Evolutionary conservation across 176 grass and related monocot genomes (phyloP), one percentile per base, ranked within the genome.

Genomic region (Cenchrus fungigraminus): DNA sequence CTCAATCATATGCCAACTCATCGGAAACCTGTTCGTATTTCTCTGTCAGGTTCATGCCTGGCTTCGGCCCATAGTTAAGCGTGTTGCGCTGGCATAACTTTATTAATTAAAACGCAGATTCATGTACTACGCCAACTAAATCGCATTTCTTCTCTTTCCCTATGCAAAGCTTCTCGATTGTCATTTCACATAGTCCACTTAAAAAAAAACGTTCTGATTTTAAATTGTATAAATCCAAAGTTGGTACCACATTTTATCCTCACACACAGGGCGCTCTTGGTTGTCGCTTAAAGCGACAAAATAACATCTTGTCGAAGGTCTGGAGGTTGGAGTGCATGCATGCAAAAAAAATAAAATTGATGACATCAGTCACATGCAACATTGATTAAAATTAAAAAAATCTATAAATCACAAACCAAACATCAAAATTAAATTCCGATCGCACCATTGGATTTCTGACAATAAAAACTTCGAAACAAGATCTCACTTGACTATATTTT

Each of bases 1-100:
- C 50, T 87, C 53, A 56, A 69, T 63, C 15, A 83, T 86, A 31
- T 7, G 89, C 76, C 85, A 91, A 75, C 89, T 87, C 89, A 84
- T 79, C 84, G 49, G 12, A 43, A 31, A 9, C 42, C 74, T 83
- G 73, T 67, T 59, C 44, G 55, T 74, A 70, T 83, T 65, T 31
- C 40, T 72, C 74, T 90, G 71, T 60, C 60, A 37, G 79, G 74
- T 55, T 79, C 61, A 32, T 51, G 71, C 14, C 65, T 68, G 58
- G 49, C 82, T 58, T 37, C 60, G 71, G 22, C 46, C 71, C 57
- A 80, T 25, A 75, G 74, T 60, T 37, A 20, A 74, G 59, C 19
- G 68, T 40, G 51, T 31, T 80, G 80, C 49, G 74, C 79, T 90
- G 79, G 80, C 84, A 84, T 8, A 68, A 43, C 6, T 67, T 71